Evolutionary conservation across 768 basidiomycete species (phyloP).

Genomic region (Favolaschia claudopus): DNA sequence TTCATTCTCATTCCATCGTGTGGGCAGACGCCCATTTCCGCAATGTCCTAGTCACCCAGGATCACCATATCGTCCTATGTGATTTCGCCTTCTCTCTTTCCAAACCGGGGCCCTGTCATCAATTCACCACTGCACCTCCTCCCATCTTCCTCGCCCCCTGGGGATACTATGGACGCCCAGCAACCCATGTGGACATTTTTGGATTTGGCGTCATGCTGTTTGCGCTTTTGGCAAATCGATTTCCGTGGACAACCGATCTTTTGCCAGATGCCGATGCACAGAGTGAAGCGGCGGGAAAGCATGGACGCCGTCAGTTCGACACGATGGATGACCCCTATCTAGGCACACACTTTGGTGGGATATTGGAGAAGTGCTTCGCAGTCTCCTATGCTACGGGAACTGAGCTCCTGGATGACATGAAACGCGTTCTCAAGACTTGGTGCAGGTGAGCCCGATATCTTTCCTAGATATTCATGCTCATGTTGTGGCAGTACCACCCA

Average conservation of each 20-base stretch:
- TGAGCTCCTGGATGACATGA: conserved; percentile 5
- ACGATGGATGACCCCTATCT: background rate
- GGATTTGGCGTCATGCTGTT: conserved; percentile 24
- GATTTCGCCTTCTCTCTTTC: conserved; percentile 19
- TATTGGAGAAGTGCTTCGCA: conserved; percentile 4
- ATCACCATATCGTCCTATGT: conserved; percentile 12
- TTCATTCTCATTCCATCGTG: conserved; percentile 16
- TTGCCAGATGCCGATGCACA: background rate
- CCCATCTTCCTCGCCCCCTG: background rate
- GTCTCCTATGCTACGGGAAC: background rate
- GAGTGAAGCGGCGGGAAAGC: background rate
- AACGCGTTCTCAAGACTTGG: too few species aligned
- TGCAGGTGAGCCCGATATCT: too few species aligned
- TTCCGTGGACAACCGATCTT: conserved; percentile 14
- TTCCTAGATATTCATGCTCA: too few species aligned
- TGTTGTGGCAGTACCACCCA: too few species aligned
- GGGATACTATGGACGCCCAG: background rate
- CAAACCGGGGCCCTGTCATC: background rate
- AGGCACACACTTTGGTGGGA: background rate
- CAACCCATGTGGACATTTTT: conserved; percentile 18
- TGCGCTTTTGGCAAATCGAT: conserved; percentile 13
- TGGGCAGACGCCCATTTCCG: conserved; percentile 23
- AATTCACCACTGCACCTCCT: conserved; percentile 19
- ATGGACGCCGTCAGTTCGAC: background rate
- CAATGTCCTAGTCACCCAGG: conserved; percentile 28